Percentiles rank a stretch among this genome's conserved stretches.
Evolutionary conservation across 2,329 filamentous ascomycete genomes (phyloP).

Genomic region (Elsinoe ampelina): DNA sequence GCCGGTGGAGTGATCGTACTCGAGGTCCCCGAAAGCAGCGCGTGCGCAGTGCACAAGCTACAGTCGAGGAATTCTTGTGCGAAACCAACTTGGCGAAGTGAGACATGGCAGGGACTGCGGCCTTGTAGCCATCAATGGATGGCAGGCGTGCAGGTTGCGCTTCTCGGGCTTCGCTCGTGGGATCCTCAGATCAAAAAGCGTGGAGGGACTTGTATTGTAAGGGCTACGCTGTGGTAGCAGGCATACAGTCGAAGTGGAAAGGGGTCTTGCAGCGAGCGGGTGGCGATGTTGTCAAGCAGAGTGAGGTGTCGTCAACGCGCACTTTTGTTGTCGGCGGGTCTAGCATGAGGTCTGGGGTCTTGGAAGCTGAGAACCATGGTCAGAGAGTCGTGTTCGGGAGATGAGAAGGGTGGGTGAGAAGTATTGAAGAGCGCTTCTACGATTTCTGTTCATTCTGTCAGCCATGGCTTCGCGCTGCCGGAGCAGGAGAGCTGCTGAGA

Average conservation of each 20-base stretch:
- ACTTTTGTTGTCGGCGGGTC: background rate
- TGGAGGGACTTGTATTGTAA: background rate
- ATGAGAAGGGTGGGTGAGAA: background rate
- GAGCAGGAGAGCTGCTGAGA: constrained; percentile 3
- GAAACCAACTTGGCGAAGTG: background rate
- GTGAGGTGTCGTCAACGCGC: constrained; percentile 14
- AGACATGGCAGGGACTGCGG: background rate
- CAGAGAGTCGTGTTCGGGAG: background rate
- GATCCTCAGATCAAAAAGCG: background rate
- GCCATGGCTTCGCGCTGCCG: constrained; percentile 10
- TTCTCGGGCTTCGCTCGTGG: background rate
- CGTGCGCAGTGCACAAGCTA: background rate
- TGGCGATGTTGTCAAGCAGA: constrained; percentile 11
- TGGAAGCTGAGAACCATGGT: background rate
- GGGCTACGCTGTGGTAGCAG: background rate
- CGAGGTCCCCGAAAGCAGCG: background rate
- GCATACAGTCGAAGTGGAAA: background rate
- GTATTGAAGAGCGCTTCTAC: constrained; percentile 10
- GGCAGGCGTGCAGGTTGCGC: background rate
- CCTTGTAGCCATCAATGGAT: background rate
- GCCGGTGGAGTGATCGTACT: background rate
- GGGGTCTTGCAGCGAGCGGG: constrained; percentile 3
- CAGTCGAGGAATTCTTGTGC: background rate
- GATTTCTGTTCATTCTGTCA: constrained; percentile 20
- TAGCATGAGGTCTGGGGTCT: background rate